phyloP scores from a whole-genome alignment of 2,329 filamentous ascomycete species.

The Xylaria digitata region DNA sequence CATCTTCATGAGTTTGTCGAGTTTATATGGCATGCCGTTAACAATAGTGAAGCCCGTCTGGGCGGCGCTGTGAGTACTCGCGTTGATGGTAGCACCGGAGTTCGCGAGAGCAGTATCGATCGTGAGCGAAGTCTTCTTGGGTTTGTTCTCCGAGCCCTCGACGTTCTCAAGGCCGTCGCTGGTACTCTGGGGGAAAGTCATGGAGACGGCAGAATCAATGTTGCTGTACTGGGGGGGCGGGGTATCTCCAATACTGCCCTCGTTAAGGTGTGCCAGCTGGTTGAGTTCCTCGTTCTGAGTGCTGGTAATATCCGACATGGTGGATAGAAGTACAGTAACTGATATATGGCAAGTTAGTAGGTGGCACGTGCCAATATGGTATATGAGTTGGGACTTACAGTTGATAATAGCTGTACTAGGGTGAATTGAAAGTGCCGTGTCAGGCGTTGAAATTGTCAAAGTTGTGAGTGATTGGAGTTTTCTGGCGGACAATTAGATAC shows the following conservation, averaged over 20 bases:
- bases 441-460: not conserved
- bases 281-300: not conserved
- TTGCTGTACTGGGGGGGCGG: not conserved
- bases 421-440: not conserved
- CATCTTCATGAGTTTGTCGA: conserved; percentile 49
- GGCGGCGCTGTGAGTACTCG: not conserved
- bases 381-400: conserved; percentile 13
- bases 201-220: conserved; percentile 25
- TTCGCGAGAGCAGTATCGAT: not conserved
- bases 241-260: not conserved
- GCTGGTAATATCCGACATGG: not conserved
- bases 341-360: not conserved
- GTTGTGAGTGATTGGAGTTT: not conserved
- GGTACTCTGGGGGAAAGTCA: conserved; percentile 8
- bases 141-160: not conserved
- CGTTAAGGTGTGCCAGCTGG: not conserved
- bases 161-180: not conserved
- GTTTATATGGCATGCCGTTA: conserved; percentile 25
- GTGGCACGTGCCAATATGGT: not conserved
- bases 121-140: not conserved
- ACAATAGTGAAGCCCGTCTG: conserved; percentile 3
- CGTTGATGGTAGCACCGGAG: not conserved
- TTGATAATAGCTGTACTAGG: not conserved
- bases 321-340: not conserved
- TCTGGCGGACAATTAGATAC: conserved; percentile 1